Conservation (phyloP, 2,329 filamentous ascomycete genomes). For the Aspergillus sp. region DNA sequence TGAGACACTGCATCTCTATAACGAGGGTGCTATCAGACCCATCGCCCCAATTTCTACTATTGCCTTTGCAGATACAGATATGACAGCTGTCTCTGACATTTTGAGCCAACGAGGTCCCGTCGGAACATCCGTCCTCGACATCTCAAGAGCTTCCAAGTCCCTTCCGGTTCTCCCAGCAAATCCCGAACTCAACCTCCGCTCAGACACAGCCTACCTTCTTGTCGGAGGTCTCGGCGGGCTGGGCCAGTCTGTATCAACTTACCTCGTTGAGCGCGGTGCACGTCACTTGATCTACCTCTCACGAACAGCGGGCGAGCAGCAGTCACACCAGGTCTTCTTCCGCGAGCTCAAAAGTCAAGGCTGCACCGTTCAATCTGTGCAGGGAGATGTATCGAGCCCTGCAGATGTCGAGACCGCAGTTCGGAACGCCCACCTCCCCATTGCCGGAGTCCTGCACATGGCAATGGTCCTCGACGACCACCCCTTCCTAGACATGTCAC, state of each 20-base stretch:
- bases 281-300: conserved; percentile 41
- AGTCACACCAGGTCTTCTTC: conserved; percentile 20
- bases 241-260: conserved; percentile 37
- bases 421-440: neutral
- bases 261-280: conserved; percentile 42
- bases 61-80: neutral
- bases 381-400: conserved; percentile 18
- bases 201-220: conserved; percentile 37
- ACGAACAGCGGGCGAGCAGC: conserved; percentile 29
- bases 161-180: neutral
- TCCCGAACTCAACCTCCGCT: neutral
- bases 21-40: neutral
- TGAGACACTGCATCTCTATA: neutral
- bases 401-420: neutral
- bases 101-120: neutral
- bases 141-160: neutral
- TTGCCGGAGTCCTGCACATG: conserved; percentile 27
- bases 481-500: conserved; percentile 9
- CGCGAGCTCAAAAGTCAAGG: conserved; percentile 23
- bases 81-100: neutral
- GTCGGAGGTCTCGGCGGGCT: conserved; percentile 48
- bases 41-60: neutral
- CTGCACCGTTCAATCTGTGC: conserved; percentile 20
- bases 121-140: conserved; percentile 26
- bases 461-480: conserved; percentile 30